Conservation (phyloP, 192 early-diverging fungal genomes). For the Lobosporangium transversale region DNA sequence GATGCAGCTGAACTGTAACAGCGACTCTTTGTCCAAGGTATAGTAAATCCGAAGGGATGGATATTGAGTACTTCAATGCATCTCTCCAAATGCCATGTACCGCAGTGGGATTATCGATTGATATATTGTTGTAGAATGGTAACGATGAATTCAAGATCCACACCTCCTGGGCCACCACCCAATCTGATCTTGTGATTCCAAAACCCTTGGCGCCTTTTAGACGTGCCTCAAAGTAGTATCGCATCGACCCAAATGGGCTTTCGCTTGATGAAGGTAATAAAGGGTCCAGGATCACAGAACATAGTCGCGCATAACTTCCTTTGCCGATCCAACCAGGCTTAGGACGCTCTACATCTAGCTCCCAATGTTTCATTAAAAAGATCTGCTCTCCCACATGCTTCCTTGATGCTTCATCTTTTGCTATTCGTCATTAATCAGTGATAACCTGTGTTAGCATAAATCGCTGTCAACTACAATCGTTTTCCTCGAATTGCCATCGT, state of each 20-base stretch:
- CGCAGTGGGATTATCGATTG: not conserved
- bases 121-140: constrained; percentile 1
- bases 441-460: too few species aligned
- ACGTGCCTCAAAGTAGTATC: constrained; percentile 28
- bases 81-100: constrained; percentile 1
- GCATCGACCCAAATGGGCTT: constrained; percentile 19
- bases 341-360: constrained; percentile 12
- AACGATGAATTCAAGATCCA: constrained; percentile 32
- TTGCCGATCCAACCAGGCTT: constrained; percentile 18
- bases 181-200: constrained; percentile 7
- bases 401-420: constrained; percentile 9
- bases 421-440: constrained; percentile 7
- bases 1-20: constrained; percentile 5
- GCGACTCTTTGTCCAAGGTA: constrained; percentile 13
- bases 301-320: constrained; percentile 20
- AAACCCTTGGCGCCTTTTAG: constrained; percentile 29
- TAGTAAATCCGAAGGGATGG: constrained; percentile 7
- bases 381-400: constrained; percentile 15
- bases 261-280: constrained; percentile 14
- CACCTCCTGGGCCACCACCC: constrained; percentile 20
- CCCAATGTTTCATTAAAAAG: constrained; percentile 21
- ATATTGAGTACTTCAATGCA: constrained; percentile 1
- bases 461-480: too few species aligned
- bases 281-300: constrained; percentile 17
- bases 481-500: too few species aligned